Base-by-base conservation (phyloP, 495 filamentous ascomycete species). In the Penicillium lagena region DNA sequence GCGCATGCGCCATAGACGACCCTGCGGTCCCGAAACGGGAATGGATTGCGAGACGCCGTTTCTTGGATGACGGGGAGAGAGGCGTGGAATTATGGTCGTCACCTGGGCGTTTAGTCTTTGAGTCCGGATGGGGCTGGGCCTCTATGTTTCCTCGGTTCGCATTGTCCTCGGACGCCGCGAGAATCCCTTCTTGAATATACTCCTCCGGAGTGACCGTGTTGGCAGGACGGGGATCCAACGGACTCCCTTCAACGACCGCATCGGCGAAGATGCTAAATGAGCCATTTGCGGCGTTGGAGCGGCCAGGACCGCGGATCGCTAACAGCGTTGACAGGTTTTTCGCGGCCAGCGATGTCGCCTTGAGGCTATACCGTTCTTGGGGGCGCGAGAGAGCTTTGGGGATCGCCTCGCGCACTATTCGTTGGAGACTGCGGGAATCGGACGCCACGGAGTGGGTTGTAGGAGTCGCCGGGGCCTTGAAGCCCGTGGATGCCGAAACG, bases 261-360 rank as follows among this genome's bases (percentile, higher is more conserved):
- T 85, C 82, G 4, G 81, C 78, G 52, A 93, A 95, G 5, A 89
- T 73, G 41, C 83, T 76, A 76, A 87, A 95, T 9, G 84, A 87
- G 1, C 87, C 89, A 7, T 77, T 78, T 3, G 87, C 82, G 4
- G 72, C 70, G 51, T 84, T 86, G 8, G 73, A 81, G 15, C 83
- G 70, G 0, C 79, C 83, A 0, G 80, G 63, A 6, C 89, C 89
- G 3, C 86, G 74, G 13, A 82, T 67, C 5, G 75, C 66, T 1
- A 88, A 60, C 42, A 94, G 66, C 1, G 83, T 78, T 10, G 72
- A 64, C 4, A 95, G 66, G 42, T 81, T 86, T 54, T 79, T 79
- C 12, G 87, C 84, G 2, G 75, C 74, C 17, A 95, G 57, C 12
- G 68, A 77, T 5, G 86, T 90, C 1, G 73, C 51, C 45, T 81